A percentile compares a stretch with the other conserved stretches of the same genome.
Conservation (phyloP, 768 basidiomycete species). For the Paxillus ammoniavirescens region DNA sequence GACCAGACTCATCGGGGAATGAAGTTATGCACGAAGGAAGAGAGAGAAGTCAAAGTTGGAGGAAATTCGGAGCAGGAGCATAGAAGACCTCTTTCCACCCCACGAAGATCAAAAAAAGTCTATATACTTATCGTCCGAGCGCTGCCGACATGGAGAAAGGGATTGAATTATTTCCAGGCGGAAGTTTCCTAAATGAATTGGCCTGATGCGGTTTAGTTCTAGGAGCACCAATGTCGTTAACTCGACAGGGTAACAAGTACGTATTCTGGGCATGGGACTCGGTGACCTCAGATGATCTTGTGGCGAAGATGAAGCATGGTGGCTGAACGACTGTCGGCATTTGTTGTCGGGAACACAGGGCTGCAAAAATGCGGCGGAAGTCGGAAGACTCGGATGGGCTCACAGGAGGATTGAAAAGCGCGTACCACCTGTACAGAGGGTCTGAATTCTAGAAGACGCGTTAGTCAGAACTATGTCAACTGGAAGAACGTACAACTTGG, state of each 20-base stretch:
- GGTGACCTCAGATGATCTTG: too few species aligned
- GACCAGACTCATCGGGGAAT: constrained; percentile 21
- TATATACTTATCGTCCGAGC: neutral
- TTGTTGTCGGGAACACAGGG: neutral
- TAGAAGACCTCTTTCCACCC: neutral
- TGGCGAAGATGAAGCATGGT: neutral
- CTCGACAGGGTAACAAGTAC: neutral
- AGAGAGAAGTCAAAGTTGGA: neutral
- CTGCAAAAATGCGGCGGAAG: too few species aligned
- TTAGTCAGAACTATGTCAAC: neutral
- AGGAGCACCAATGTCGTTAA: neutral
- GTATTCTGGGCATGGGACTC: neutral
- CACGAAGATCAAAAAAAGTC: too few species aligned
- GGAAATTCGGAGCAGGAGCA: neutral
- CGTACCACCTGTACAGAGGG: too few species aligned
- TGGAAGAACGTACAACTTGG: neutral
- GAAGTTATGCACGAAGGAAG: constrained; percentile 1
- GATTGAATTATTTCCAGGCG: constrained; percentile 2
- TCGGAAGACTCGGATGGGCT: too few species aligned
- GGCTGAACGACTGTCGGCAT: neutral
- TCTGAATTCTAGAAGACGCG: too few species aligned
- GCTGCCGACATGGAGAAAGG: constrained; percentile 2
- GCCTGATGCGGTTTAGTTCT: constrained; percentile 8
- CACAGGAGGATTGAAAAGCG: neutral
- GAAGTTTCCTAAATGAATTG: constrained; percentile 6